Evolutionary conservation across 306 rosid genomes (phyloP).

Genomic region (Sophora flavescens): DNA sequence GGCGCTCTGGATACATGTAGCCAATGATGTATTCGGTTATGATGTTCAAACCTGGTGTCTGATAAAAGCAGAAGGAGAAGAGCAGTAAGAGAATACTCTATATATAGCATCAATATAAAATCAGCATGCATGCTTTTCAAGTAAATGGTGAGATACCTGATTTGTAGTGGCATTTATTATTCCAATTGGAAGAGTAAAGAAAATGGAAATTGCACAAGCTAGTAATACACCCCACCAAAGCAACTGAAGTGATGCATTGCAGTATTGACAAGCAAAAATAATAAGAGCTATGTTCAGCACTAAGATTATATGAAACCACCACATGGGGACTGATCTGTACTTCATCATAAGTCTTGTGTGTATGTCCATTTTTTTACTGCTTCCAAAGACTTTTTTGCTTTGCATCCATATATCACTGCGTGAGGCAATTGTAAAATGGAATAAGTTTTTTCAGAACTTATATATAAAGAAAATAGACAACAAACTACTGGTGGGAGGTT

Average conservation of each 20-base stretch:
- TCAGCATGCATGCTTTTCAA: neutral
- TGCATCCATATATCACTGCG: conserved; percentile 66
- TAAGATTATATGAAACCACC: conserved; percentile 77
- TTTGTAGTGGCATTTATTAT: conserved; percentile 83
- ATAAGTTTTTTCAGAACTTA: neutral
- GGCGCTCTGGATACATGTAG: conserved; percentile 84
- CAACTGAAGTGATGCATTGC: conserved; percentile 72
- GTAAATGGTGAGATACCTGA: conserved; percentile 58
- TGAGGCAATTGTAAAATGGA: conserved; percentile 17
- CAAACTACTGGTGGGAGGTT: too few relatives aligned
- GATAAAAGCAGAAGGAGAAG: conserved; percentile 39
- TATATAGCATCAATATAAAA: neutral
- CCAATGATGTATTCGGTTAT: conserved; percentile 92
- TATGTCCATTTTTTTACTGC: conserved; percentile 56
- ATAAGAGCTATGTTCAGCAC: conserved; percentile 68
- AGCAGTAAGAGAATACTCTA: conserved; percentile 20
- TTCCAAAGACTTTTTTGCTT: conserved; percentile 62
- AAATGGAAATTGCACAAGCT: conserved; percentile 71
- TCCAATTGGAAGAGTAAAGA: conserved; percentile 78
- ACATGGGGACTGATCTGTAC: conserved; percentile 71
- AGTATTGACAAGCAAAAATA: conserved; percentile 59
- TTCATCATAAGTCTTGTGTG: conserved; percentile 77
- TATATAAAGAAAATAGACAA: too few relatives aligned
- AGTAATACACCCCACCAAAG: conserved; percentile 94
- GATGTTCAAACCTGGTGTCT: conserved; percentile 85